Evolutionary conservation across 2,329 filamentous ascomycete genomes (phyloP).

Genomic region (Triangularia verruculosa): DNA sequence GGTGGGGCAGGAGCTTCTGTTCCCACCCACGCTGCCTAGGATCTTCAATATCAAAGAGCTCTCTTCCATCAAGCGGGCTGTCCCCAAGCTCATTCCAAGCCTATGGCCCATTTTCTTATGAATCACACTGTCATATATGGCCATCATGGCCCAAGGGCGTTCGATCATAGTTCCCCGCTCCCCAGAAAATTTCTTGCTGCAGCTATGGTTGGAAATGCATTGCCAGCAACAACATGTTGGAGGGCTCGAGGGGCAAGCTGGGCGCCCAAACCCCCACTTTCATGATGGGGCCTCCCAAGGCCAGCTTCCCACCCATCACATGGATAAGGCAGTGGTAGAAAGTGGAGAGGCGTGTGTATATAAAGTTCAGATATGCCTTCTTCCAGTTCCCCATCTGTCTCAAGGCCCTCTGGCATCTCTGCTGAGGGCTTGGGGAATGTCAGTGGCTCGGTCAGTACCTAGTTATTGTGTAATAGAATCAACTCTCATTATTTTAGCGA

Average conservation of each 20-base stretch:
- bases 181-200: neutral
- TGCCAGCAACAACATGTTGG: neutral
- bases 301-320: neutral
- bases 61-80: neutral
- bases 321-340: neutral
- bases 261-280: neutral
- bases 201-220: neutral
- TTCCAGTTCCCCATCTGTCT: too few relatives aligned
- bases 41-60: neutral
- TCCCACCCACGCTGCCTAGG: neutral
- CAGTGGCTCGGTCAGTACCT: too few relatives aligned
- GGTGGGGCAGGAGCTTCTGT: slow-evolving; percentile 19
- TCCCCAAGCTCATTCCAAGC: too few relatives aligned
- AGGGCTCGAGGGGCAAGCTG: neutral
- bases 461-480: too few relatives aligned
- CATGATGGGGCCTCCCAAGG: neutral
- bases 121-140: neutral
- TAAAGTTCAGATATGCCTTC: neutral
- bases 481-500: neutral
- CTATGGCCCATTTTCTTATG: neutral
- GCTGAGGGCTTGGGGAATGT: too few relatives aligned
- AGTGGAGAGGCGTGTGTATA: neutral
- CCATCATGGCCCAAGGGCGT: neutral
- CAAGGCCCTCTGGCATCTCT: too few relatives aligned
- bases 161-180: neutral